Percentiles rank a stretch among this genome's conserved stretches.
Evolutionary conservation across 2,329 filamentous ascomycete species (phyloP).

Genomic region (Mollisiaceae sp.): DNA sequence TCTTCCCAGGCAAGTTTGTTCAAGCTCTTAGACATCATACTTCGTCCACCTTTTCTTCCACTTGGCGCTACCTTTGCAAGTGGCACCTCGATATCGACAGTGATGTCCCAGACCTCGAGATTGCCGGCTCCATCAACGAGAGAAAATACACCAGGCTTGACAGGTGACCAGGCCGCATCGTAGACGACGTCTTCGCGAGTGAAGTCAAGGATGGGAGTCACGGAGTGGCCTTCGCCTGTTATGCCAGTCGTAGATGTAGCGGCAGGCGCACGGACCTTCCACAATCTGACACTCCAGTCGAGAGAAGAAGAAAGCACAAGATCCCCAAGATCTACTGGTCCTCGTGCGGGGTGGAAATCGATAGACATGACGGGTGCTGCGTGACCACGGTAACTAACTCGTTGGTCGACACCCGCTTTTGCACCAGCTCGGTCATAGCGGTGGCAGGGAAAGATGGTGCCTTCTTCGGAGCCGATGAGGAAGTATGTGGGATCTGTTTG

Average conservation of each 20-base stretch:
- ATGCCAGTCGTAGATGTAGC: constrained; percentile 65
- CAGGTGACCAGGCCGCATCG: constrained; percentile 92
- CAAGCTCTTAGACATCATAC: constrained; percentile 80
- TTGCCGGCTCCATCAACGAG: constrained; percentile 92
- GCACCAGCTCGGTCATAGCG: constrained; percentile 96
- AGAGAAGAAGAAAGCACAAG: constrained; percentile 89
- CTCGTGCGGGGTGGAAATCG: constrained; percentile 91
- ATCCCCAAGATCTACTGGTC: constrained; percentile 92
- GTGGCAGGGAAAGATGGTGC: constrained; percentile 94
- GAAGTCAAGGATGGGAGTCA: constrained; percentile 84
- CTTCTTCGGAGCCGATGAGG: constrained; percentile 95
- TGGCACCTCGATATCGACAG: constrained; percentile 89
- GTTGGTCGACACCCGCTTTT: constrained; percentile 91
- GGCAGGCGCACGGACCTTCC: constrained; percentile 87
- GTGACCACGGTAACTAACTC: constrained; percentile 88
- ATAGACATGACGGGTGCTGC: constrained; percentile 95
- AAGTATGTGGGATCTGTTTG: constrained; percentile 97
- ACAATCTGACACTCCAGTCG: constrained; percentile 97
- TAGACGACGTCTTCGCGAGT: constrained; percentile 96
- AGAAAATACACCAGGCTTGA: constrained; percentile 92
- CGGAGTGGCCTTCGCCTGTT: constrained; percentile 53
- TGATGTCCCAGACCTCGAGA: constrained; percentile 95
- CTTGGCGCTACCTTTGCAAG: constrained; percentile 80
- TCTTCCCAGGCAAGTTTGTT: constrained; percentile 96
- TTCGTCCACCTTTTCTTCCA: constrained; percentile 65